These are phyloP conservation scores for Suhomyces terraborum DNA, from an alignment of 1,139 yeast species.

Conservation along the genomic window DNA sequence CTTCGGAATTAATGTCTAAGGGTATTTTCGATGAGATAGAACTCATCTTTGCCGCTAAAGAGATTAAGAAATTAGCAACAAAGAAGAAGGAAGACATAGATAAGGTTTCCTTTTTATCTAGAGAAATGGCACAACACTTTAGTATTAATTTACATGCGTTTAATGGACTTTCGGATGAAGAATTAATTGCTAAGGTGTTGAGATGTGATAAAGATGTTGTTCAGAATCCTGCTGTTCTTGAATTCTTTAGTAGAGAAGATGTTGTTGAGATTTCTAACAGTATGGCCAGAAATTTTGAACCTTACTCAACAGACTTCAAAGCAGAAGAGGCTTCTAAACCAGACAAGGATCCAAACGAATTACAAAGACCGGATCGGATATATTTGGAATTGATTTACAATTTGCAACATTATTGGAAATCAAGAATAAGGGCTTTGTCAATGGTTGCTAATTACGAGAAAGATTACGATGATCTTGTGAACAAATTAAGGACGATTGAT, in stretches of 20 bases:
- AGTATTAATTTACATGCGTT: conserved; percentile 73
- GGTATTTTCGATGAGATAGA: conserved; percentile 81
- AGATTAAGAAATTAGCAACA: conserved; percentile 57
- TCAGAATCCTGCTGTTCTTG: conserved; percentile 62
- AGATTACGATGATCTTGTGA: conserved; percentile 68
- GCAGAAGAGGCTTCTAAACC: conserved; percentile 49
- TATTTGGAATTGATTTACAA: conserved; percentile 73
- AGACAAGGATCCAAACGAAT: conserved; percentile 72
- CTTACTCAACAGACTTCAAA: conserved; percentile 56
- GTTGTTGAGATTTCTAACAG: conserved; percentile 64
- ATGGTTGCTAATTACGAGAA: conserved; percentile 64
- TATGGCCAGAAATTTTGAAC: conserved; percentile 65
- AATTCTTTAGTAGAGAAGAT: conserved; percentile 70
- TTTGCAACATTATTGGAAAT: conserved; percentile 77
- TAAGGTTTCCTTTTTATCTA: conserved; percentile 61
- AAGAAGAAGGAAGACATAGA: conserved; percentile 51
- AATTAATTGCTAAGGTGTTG: conserved; percentile 57
- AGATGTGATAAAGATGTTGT: conserved; percentile 63
- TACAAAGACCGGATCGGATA: conserved; percentile 76
- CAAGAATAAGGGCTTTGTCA: conserved; percentile 70
- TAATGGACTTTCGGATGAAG: conserved; percentile 54
- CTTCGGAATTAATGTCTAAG: conserved; percentile 59
- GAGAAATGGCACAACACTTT: conserved; percentile 77
- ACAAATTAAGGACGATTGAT: conserved; percentile 62
- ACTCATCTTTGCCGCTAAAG: conserved; percentile 76